Conservation (phyloP, 106 monocot genomes). For the Acorus calamus region DNA sequence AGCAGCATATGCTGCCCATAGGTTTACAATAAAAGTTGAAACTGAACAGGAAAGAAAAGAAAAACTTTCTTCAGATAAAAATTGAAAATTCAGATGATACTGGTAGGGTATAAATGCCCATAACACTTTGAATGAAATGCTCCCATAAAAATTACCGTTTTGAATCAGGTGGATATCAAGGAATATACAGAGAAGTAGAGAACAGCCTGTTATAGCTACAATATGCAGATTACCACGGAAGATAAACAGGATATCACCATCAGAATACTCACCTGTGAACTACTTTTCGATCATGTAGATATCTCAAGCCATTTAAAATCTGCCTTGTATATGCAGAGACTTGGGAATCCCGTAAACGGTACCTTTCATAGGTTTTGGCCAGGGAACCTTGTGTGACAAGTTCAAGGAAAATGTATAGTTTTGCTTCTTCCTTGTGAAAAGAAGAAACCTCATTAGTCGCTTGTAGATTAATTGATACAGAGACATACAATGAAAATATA, state of each 20-base stretch:
- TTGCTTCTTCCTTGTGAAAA: slow-evolving; percentile 44
- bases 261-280: slow-evolving; percentile 62
- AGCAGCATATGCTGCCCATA: no score
- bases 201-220: neutral
- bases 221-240: neutral
- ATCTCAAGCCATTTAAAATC: slow-evolving; percentile 66
- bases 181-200: neutral
- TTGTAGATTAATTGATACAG: no score
- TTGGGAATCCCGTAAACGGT: slow-evolving; percentile 59
- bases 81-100: no score
- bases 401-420: slow-evolving; percentile 81
- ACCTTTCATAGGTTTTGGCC: slow-evolving; percentile 67
- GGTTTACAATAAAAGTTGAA: no score
- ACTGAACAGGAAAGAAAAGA: no score
- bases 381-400: slow-evolving; percentile 94
- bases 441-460: no score
- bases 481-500: no score
- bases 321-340: slow-evolving; percentile 87
- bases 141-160: no score
- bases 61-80: no score
- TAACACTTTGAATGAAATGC: no score
- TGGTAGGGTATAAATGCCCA: no score
- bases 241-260: neutral
- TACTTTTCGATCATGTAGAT: slow-evolving; percentile 79
- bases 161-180: no score